Base-by-base conservation (phyloP, 495 filamentous ascomycete genomes). In the Hapsidospora chrysogenum region DNA sequence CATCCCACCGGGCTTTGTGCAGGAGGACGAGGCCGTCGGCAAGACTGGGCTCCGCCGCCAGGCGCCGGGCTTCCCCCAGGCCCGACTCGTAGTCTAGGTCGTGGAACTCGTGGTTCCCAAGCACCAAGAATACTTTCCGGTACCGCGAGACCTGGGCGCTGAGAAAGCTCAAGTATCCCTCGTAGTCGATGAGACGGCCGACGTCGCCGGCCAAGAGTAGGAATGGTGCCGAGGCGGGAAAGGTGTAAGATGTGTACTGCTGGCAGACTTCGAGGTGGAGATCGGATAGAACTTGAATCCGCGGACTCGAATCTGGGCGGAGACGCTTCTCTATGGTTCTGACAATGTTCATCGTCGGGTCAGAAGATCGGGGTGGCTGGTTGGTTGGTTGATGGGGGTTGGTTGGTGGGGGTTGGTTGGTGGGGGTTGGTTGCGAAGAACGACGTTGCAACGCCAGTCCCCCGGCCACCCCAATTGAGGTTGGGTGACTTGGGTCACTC, bases 221-320 rank as follows among this genome's bases (percentile, higher is more conserved):
- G 44, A 63, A 53, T 19, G 61, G 51, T 0, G 70, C 60, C 9
- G 49, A 46, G 2, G 49, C 44, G 0, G 69, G 62, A 17, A 74
- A 56, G 32, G 58, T 45, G 32, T 53, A 73, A 1, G 56, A 50
- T 4, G 44, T 35, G 36, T 74, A 74, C 47, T 69, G 65, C 29
- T 58, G 53, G 4, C 57, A 58, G 14, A 71, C 35, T 37, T 74
- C 69, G 0, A 74, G 64, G 45, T 76, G 68, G 0, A 74, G 64
- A 35, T 76, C 80, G 13, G 72, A 80, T 42, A 68, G 80, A 19
- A 73, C 76, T 50, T 85, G 84, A 54, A 79, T 66, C 9, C 29
- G 29, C n/a, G n/a, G n/a, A n/a, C n/a, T n/a, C n/a, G n/a, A n/a
- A n/a, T n/a, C n/a, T n/a, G n/a, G n/a, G n/a, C n/a, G n/a, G n/a